Base-by-base conservation (phyloP, 75 land plant genomes). In the Picea sitchensis region DNA sequence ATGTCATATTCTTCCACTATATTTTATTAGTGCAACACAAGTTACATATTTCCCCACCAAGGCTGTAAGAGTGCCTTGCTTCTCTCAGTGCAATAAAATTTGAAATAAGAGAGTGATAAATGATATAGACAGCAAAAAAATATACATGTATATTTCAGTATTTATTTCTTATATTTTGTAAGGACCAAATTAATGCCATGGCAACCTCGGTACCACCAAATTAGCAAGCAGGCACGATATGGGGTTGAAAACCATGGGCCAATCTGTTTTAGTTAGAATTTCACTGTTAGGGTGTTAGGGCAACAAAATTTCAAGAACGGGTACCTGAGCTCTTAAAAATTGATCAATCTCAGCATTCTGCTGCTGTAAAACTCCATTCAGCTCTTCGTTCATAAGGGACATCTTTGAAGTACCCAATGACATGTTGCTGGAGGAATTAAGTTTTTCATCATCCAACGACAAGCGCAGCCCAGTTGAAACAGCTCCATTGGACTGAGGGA, bases 391-490 rank as follows among this genome's bases (percentile, higher is more conserved):
- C 9, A 85, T 21, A 23, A 82, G 31, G 5, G 85, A 80, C 26
- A n/a, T 64, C 36, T n/a, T 82, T 78, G 82, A 44, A 32, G 81
- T 83, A 13, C 78, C 85, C 1, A 83, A 81, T 0, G 92, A 84
- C 65, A 71, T 60, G 30, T 73, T 83, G 67, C 75, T 80, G 79
- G 82, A 83, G 14, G 73, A 64, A 69, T 79, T 84, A 20, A 82
- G 68, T 8, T 83, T 61, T 5, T 88, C 81, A 76, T 95, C 91
- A 62, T 93, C 91, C 20, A 93, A 87, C 3, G 98, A 85, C 23
- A 95, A 82, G 32, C 90, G 92, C 47, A 95, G 81, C 38, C 98
- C 98, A 1, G 98, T 95, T 2, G 98, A 95, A 2, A 95, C 98
- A 8, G 90, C 63, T 12, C 81, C 77, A 47, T 65, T 82, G 0